Percentiles rank a stretch among this genome's conserved stretches.
Evolutionary conservation across 2,329 filamentous ascomycete genomes (phyloP).

Genomic region (Epichloe typhina): DNA sequence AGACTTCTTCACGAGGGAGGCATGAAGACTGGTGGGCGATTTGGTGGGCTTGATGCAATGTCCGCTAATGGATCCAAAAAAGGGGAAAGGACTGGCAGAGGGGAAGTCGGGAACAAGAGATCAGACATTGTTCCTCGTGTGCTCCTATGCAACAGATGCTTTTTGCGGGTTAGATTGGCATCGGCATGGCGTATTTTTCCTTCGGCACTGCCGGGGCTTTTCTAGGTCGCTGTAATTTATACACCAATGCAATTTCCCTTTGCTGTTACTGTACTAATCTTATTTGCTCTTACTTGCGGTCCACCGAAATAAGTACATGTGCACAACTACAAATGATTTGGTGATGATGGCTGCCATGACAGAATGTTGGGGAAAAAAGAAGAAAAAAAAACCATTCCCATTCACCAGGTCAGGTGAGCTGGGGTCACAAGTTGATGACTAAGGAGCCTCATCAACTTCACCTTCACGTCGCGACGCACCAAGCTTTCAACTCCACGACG

Average conservation of each 20-base stretch:
- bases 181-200: conserved; percentile 33
- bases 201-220: conserved; percentile 33
- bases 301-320: background rate
- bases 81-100: conserved; percentile 32
- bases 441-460: background rate
- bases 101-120: conserved; percentile 28
- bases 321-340: background rate
- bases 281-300: background rate
- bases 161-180: conserved; percentile 36
- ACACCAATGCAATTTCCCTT: conserved; percentile 43
- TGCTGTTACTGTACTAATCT: conserved; percentile 11
- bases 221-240: conserved; percentile 51
- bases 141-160: conserved; percentile 27
- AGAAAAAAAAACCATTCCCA: too few species aligned
- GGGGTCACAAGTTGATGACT: conserved; percentile 1
- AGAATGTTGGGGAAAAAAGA: too few species aligned
- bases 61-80: conserved; percentile 26
- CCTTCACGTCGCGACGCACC: background rate
- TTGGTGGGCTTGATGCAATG: conserved; percentile 24
- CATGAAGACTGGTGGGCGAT: conserved; percentile 19
- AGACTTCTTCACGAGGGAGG: conserved; percentile 22
- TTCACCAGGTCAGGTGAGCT: background rate
- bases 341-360: background rate
- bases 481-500: background rate
- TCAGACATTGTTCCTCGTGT: conserved; percentile 14